These are phyloP conservation scores for Coemansia sp. DNA, from an alignment of 192 early-diverging fungal species.

Conservation along the genomic window DNA sequence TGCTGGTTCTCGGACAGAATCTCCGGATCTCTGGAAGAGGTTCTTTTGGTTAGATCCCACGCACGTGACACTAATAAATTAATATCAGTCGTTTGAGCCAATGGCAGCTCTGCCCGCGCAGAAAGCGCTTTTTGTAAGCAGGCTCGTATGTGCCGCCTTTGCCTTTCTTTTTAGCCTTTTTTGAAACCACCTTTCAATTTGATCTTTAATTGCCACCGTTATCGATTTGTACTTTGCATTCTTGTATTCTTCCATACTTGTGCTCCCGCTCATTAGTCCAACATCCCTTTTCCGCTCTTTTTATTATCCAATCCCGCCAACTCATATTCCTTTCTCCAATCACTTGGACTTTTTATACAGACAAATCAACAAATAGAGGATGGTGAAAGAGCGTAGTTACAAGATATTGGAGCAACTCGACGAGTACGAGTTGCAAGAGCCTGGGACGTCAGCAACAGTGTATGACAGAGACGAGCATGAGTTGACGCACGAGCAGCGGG, in stretches of 20 bases:
- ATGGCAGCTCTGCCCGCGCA: too few relatives aligned
- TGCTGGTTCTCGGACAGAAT: too few relatives aligned
- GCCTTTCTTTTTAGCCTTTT: too few relatives aligned
- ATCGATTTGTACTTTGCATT: neutral
- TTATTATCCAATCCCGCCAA: neutral
- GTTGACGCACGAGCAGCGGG: constrained; percentile 33
- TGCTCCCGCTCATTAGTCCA: neutral
- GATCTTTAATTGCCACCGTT: neutral
- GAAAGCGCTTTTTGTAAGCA: too few relatives aligned
- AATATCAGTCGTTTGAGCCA: too few relatives aligned
- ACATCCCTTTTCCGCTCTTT: too few relatives aligned
- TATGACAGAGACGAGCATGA: constrained; percentile 27
- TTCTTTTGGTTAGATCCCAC: too few relatives aligned
- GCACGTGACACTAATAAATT: too few relatives aligned
- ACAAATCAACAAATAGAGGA: constrained; percentile 4
- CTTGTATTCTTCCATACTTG: constrained; percentile 14
- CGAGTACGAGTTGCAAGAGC: constrained; percentile 48
- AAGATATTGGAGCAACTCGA: constrained; percentile 56
- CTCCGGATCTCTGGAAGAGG: too few relatives aligned
- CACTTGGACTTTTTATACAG: neutral
- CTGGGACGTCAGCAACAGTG: constrained; percentile 25
- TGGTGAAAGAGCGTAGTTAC: constrained; percentile 52
- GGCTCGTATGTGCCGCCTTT: too few relatives aligned
- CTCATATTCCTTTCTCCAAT: neutral
- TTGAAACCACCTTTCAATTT: neutral